Base-by-base conservation (phyloP, 306 rosid species). In the Trifolium subterraneum region DNA sequence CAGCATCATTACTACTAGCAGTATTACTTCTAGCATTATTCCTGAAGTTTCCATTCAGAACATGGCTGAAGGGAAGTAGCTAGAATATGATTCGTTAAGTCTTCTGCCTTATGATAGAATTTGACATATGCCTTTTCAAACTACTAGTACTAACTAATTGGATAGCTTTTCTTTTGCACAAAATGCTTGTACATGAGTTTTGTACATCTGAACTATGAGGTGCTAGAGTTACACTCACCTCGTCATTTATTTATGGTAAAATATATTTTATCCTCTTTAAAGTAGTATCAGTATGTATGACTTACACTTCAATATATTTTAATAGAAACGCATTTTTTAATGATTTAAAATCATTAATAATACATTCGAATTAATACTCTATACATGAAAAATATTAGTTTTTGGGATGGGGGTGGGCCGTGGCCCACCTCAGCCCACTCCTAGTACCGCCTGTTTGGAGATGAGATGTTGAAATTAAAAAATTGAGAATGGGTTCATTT, bases 41-140 rank as follows among this genome's bases (percentile, higher is more conserved):
- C 83, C 81, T 29, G 75, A 64, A 36, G 85, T 58, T 38, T 33
- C 80, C 1, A 73, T 67, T 58, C 81, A 73, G 72, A 77, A 84
- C 75, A 56, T 56, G 61, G 69, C 77, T 42, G 87, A 80, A 77
- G 82, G 69, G 75, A 80, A 77, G 63, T 80, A 52, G 66, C 69
- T 51, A 0, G 13, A 38, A 52, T 51, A 4, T 38, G 10, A 73
- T 58, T 48, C 11, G 59, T 29, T 10, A 54, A 54, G 15, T 31
- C 35, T 8, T 7, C 22, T 67, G 14, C 75, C 52, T 45, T 52
- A 10, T 14, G 15, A 60, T 66, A 19, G 79, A 72, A 48, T 67
- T 18, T 10, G 11, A 10, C 25, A 64, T 73, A 19, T 41, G 25
- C 2, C 27, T 27, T 22, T 29, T 59, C 27, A 10, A 70, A 79